These are phyloP conservation scores for Kondoa malvinella DNA, from an alignment of 768 basidiomycete species.

Conservation along the genomic window DNA sequence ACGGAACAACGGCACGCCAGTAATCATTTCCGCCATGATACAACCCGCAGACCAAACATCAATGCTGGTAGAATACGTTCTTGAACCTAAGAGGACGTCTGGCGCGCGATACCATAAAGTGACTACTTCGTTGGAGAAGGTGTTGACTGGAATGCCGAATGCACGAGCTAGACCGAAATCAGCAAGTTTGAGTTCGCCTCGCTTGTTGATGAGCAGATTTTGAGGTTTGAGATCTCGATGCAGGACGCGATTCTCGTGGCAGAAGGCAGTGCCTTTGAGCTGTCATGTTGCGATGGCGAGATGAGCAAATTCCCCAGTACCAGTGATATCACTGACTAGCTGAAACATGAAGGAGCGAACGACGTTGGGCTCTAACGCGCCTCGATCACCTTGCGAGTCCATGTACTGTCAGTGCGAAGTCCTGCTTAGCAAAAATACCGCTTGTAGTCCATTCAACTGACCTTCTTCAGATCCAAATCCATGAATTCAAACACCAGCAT, in stretches of 20 bases:
- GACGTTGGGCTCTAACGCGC: slow-evolving; percentile 65
- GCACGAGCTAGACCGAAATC: slow-evolving; percentile 96
- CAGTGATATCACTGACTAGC: slow-evolving; percentile 32
- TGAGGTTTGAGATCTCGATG: slow-evolving; percentile 98
- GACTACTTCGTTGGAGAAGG: slow-evolving; percentile 98
- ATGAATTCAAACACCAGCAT: slow-evolving; percentile 97
- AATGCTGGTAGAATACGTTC: slow-evolving; percentile 94
- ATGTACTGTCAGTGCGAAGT: slow-evolving; percentile 45
- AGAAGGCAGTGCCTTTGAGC: slow-evolving; percentile 90
- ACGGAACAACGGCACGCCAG: slow-evolving; percentile 86
- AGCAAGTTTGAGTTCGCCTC: slow-evolving; percentile 89
- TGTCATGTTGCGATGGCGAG: background rate
- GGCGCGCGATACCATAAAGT: slow-evolving; percentile 98
- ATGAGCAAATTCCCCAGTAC: background rate
- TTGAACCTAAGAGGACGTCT: slow-evolving; percentile 86
- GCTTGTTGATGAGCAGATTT: slow-evolving; percentile 90
- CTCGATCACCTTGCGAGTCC: slow-evolving; percentile 92
- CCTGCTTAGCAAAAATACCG: background rate
- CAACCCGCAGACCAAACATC: slow-evolving; percentile 99
- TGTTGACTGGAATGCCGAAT: slow-evolving; percentile 97
- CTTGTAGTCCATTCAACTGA: background rate
- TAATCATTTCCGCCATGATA: slow-evolving; percentile 99
- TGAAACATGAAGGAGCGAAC: slow-evolving; percentile 96
- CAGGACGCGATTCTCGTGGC: slow-evolving; percentile 93
- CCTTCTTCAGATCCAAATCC: slow-evolving; percentile 89